These are phyloP conservation scores for Aspergillus olivimuriae DNA, from an alignment of 495 filamentous ascomycete species.

Conservation along the genomic window DNA sequence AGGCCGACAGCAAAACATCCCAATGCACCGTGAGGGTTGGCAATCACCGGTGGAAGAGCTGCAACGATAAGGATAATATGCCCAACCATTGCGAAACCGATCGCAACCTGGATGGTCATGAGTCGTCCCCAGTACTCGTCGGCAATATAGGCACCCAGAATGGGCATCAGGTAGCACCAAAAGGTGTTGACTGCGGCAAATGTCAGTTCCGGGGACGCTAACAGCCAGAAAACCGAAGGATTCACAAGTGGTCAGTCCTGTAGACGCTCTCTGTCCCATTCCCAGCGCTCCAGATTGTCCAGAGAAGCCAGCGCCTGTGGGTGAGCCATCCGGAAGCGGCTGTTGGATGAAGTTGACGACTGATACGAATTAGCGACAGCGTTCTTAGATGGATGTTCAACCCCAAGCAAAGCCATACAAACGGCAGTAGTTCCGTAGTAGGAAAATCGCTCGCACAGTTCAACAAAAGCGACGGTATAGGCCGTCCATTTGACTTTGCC, in stretches of 20 bases:
- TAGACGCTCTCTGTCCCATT: constrained; percentile 60
- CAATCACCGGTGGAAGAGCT: constrained; percentile 55
- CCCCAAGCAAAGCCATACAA: constrained; percentile 40
- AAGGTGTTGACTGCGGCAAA: constrained; percentile 52
- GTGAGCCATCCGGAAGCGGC: constrained; percentile 52
- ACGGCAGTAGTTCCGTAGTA: constrained; percentile 72
- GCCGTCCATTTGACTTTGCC: constrained; percentile 57
- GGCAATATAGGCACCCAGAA: constrained; percentile 64
- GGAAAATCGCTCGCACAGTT: constrained; percentile 70
- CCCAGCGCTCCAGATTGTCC: constrained; percentile 55
- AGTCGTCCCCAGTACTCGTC: constrained; percentile 68
- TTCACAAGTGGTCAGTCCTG: constrained; percentile 48
- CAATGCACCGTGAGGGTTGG: constrained; percentile 41
- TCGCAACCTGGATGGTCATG: constrained; percentile 57
- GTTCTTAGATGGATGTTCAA: not conserved
- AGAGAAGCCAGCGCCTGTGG: constrained; percentile 53
- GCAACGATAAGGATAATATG: constrained; percentile 61
- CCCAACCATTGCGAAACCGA: constrained; percentile 54
- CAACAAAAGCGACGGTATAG: constrained; percentile 67
- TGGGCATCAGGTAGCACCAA: constrained; percentile 66
- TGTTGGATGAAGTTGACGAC: constrained; percentile 65
- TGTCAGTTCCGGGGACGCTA: not conserved
- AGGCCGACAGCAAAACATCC: constrained; percentile 57
- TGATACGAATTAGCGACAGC: constrained; percentile 9
- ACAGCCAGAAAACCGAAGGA: not conserved